phyloP scores from a whole-genome alignment of 305 asterid genomes.

The Rubia tinctorum region DNA sequence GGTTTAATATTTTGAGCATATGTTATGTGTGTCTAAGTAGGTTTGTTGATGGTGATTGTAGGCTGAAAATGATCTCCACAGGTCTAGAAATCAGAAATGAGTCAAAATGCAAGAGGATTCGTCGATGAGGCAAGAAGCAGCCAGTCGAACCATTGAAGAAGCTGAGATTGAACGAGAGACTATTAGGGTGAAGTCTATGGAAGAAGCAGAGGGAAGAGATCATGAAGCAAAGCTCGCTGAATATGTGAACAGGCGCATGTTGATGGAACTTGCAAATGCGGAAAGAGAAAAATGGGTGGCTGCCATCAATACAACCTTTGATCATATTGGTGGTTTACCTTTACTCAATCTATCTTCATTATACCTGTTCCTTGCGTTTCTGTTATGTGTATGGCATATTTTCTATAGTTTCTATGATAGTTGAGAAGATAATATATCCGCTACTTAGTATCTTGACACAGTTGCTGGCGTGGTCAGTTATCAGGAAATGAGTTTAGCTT shows the following conservation, averaged over 20 bases:
- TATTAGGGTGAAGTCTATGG: slow-evolving; percentile 65
- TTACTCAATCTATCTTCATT: not conserved
- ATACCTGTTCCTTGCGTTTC: not conserved
- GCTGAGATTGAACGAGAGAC: slow-evolving; percentile 94
- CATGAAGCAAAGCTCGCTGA: slow-evolving; percentile 96
- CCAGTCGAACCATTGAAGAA: slow-evolving; percentile 93
- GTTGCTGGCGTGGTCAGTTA: no score
- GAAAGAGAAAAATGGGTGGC: slow-evolving; percentile 94
- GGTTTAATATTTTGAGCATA: not conserved
- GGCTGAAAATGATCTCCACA: slow-evolving; percentile 95
- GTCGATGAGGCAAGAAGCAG: slow-evolving; percentile 86
- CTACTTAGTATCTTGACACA: no score
- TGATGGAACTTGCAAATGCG: slow-evolving; percentile 82
- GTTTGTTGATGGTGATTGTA: slow-evolving; percentile 27
- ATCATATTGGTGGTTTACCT: slow-evolving; percentile 85
- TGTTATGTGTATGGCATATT: not conserved
- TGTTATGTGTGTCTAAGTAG: not conserved
- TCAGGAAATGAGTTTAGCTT: not conserved
- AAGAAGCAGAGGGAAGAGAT: slow-evolving; percentile 97
- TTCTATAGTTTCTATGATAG: not conserved
- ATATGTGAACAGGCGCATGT: slow-evolving; percentile 78
- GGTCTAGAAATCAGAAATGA: slow-evolving; percentile 87
- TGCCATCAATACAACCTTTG: slow-evolving; percentile 88
- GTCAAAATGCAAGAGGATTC: slow-evolving; percentile 99
- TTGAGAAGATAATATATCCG: not conserved